These are phyloP conservation scores for Leccinum subtestaceum DNA, from an alignment of 768 basidiomycete genomes.

Conservation along the genomic window DNA sequence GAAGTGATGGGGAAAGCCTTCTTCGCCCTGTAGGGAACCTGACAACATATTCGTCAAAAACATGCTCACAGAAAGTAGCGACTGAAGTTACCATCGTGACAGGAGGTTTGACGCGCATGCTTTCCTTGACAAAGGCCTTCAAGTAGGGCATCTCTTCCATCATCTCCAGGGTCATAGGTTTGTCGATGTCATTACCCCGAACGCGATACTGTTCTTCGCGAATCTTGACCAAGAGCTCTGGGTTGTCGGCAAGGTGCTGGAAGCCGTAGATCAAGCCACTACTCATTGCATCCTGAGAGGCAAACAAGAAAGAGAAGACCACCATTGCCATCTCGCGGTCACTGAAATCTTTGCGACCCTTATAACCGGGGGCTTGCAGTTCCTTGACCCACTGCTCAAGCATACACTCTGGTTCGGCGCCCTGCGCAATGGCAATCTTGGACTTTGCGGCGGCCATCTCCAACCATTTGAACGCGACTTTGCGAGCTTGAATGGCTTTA, in stretches of 20 bases:
- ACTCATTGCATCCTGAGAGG: constrained; percentile 97
- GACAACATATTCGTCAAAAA: constrained; percentile 29
- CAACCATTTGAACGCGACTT: constrained; percentile 78
- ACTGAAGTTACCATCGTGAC: constrained; percentile 79
- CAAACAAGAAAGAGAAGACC: constrained; percentile 94
- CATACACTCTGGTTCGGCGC: constrained; percentile 82
- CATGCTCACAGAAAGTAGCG: not conserved
- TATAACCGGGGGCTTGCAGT: constrained; percentile 60
- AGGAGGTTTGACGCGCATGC: constrained; percentile 86
- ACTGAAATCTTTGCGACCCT: constrained; percentile 83
- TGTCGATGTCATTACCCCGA: constrained; percentile 72
- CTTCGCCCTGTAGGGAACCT: constrained; percentile 89
- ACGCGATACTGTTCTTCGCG: constrained; percentile 87
- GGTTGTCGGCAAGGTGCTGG: constrained; percentile 93
- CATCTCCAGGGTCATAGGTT: constrained; percentile 81
- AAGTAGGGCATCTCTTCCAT: constrained; percentile 93
- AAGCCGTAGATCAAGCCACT: constrained; percentile 94
- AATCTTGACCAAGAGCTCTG: constrained; percentile 83
- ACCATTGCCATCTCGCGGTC: constrained; percentile 97
- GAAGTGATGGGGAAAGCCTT: constrained; percentile 89
- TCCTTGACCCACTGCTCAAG: constrained; percentile 88
- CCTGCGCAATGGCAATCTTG: constrained; percentile 79
- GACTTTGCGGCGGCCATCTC: constrained; percentile 73
- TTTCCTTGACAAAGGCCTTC: constrained; percentile 91
- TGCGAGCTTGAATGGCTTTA: constrained; percentile 88